Evolutionary conservation across 441 rosid species (phyloP).

Genomic region (Omphalea diandra): DNA sequence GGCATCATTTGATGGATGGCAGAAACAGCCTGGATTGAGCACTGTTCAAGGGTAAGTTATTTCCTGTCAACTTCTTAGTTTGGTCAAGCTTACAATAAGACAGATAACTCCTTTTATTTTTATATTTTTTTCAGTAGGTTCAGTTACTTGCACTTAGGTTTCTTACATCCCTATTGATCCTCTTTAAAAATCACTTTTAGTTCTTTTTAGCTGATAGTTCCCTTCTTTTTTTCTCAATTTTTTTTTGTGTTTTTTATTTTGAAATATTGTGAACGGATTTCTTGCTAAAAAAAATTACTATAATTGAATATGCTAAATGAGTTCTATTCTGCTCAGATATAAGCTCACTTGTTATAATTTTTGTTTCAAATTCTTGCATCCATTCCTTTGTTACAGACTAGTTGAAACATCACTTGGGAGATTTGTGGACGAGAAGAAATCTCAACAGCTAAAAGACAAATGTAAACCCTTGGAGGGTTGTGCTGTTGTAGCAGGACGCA

Average conservation of each 20-base stretch:
- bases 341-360: not conserved
- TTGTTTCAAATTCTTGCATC: not conserved
- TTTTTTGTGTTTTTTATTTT: not conserved
- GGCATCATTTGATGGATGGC: conserved; percentile 95
- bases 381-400: conserved; percentile 44
- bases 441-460: conserved; percentile 66
- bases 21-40: conserved; percentile 81
- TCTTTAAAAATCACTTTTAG: not conserved
- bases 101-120: too few relatives aligned
- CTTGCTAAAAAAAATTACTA: not conserved
- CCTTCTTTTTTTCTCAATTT: not conserved
- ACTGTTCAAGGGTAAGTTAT: conserved; percentile 81
- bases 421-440: conserved; percentile 90
- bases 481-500: conserved; percentile 89
- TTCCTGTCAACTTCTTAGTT: conserved; percentile 14
- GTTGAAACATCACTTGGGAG: conserved; percentile 81
- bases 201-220: not conserved
- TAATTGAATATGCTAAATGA: not conserved
- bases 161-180: not conserved
- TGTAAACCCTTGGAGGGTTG: conserved; percentile 83
- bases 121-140: too few relatives aligned
- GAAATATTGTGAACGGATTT: not conserved
- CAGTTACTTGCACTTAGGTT: not conserved
- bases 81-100: conserved; percentile 6
- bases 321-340: not conserved